Evolutionary conservation across 345 rosid genomes (phyloP).

Genomic region (Dovyalis caffra): DNA sequence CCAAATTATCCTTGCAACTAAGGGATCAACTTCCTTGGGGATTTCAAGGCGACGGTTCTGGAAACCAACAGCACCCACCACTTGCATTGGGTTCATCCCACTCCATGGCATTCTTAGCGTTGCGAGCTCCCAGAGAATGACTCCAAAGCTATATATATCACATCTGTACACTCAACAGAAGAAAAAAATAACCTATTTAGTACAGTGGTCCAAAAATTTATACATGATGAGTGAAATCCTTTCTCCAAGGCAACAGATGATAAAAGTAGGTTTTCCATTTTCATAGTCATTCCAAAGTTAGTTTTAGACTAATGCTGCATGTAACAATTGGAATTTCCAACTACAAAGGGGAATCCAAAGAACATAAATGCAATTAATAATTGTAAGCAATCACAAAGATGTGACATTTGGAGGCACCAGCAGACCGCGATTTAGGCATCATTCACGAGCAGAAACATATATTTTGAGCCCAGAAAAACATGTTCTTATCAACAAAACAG

Average conservation of each 20-base stretch:
- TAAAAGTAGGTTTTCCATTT: not conserved
- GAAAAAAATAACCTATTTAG: not conserved
- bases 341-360: not conserved
- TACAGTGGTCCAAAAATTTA: conserved; percentile 1
- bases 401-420: not conserved
- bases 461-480: no score
- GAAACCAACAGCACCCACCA: conserved; percentile 99
- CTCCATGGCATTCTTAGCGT: conserved; percentile 91
- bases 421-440: no score
- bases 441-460: no score
- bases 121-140: conserved; percentile 98
- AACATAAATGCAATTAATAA: not conserved
- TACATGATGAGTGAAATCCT: not conserved
- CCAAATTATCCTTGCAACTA: conserved; percentile 77
- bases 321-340: not conserved
- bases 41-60: conserved; percentile 95
- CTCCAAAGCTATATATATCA: conserved; percentile 96
- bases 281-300: not conserved
- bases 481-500: not conserved
- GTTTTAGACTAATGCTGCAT: not conserved
- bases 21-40: conserved; percentile 91
- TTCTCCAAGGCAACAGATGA: not conserved
- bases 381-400: not conserved
- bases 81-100: conserved; percentile 99
- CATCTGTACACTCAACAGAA: conserved; percentile 55